A percentile compares a stretch with the other conserved stretches of the same genome.
These are phyloP conservation scores for Penicillium expansum DNA, from an alignment of 2,329 filamentous ascomycete species.

Conservation along the genomic window DNA sequence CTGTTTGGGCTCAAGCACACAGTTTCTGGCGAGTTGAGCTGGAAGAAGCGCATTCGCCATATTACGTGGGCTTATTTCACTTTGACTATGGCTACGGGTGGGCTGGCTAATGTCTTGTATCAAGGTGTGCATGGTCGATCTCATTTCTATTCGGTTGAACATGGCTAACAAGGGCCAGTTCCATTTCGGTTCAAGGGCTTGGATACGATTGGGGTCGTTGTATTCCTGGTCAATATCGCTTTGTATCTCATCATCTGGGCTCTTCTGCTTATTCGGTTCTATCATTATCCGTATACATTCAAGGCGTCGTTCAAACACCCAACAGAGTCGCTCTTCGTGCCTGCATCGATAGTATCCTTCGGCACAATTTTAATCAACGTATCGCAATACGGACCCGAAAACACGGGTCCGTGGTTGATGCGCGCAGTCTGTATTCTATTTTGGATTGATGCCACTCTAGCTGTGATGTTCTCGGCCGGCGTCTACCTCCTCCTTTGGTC, in stretches of 20 bases:
- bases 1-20: constrained; percentile 15
- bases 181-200: constrained; percentile 58
- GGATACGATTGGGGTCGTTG: constrained; percentile 56
- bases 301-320: constrained; percentile 70
- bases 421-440: constrained; percentile 64
- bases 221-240: constrained; percentile 62
- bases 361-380: constrained; percentile 76
- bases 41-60: constrained; percentile 58
- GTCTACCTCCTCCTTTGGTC: constrained; percentile 74
- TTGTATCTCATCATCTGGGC: constrained; percentile 63
- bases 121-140: constrained; percentile 44
- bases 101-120: constrained; percentile 59
- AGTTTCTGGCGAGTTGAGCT: constrained; percentile 37
- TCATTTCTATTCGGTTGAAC: background rate
- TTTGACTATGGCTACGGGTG: constrained; percentile 61
- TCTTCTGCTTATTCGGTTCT: constrained; percentile 67
- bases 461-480: constrained; percentile 64
- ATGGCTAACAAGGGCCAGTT: constrained; percentile 34
- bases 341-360: constrained; percentile 64
- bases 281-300: constrained; percentile 67
- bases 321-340: constrained; percentile 74
- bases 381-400: constrained; percentile 69
- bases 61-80: constrained; percentile 80
- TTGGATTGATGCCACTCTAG: constrained; percentile 70
- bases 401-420: constrained; percentile 61